phyloP scores from a whole-genome alignment of 1,284 basidiomycete species.

The Apiotrichum sp. region DNA sequence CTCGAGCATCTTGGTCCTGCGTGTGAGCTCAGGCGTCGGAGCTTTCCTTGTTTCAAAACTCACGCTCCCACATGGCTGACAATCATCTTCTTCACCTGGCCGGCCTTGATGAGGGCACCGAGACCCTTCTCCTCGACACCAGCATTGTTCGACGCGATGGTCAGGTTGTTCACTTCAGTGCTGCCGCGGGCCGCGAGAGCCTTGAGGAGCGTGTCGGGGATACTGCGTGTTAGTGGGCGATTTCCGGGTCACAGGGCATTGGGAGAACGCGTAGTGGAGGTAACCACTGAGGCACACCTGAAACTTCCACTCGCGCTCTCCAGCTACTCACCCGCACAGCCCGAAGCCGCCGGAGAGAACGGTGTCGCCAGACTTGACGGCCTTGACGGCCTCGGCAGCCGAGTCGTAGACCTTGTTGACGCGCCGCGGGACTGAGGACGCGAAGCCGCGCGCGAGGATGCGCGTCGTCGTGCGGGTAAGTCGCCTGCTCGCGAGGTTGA shows the following conservation, averaged over 20 bases:
- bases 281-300: too few species aligned
- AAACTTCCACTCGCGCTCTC: too few species aligned
- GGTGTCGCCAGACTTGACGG: conserved; percentile 45
- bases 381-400: conserved; percentile 12
- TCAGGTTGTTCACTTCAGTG: conserved; percentile 6
- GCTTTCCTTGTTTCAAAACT: neutral
- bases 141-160: conserved; percentile 18
- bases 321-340: conserved; percentile 12
- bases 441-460: conserved; percentile 7
- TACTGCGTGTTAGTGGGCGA: neutral
- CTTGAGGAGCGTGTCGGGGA: conserved; percentile 16
- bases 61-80: conserved; percentile 72
- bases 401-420: conserved; percentile 9
- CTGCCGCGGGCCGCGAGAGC: conserved; percentile 14
- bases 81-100: conserved; percentile 74
- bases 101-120: conserved; percentile 66
- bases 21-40: neutral
- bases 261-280: neutral
- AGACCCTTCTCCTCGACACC: conserved; percentile 18
- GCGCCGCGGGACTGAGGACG: neutral
- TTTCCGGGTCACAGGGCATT: neutral
- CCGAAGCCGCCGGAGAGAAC: conserved; percentile 20
- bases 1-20: conserved; percentile 43
- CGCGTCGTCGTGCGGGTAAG: neutral
- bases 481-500: neutral